Base-by-base conservation (phyloP, 1,284 basidiomycete genomes). In the Melampsora abietis-canadensis region DNA sequence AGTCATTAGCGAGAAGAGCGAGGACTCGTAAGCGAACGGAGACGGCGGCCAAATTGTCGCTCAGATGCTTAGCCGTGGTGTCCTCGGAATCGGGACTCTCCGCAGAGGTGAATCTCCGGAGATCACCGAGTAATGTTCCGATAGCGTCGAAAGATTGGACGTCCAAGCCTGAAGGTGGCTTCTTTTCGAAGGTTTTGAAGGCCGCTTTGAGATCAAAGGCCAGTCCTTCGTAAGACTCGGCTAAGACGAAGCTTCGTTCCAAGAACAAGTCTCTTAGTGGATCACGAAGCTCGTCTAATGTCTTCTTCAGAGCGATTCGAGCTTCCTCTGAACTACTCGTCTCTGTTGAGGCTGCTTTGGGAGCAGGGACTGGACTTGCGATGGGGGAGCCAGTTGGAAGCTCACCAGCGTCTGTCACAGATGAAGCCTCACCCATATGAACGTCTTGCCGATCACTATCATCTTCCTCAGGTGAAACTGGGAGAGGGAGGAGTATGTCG, bases 201-300 rank as follows among this genome's bases (percentile, higher is more conserved):
- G 90, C 89, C 40, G 86, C 85, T 78, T 91, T 89, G 65, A 96
- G 87, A 80, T 97, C 94, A 80, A 96, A 96, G 63, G 97, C 89
- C 60, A 97, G 86, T 6, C 89, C 88, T 8, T 90, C 88, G 78
- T 94, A 90, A 76, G 90, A 87, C 80, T 98, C 94, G 62, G 95
- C 89, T 34, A 99, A 85, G 14, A 85, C 83, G 59, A 98, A 84
- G 0, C 91, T 88, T 51, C 87, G 87, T 34, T 85, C 84, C 51
- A 89, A 86, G 75, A 95, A 85, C n/a, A 85, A 84, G 5, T 85
- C 84, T 78, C 88, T 88, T 59, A 93, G 81, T 44, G 87, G 84
- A 67, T 89, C 87, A n/a, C 94, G 87, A 40, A 85, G 84, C 51
- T 84, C 85, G 73, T 90, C 86, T 51, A 96, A 83, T 72, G 88